Evolutionary conservation across 257 asterid genomes (phyloP), one percentile per base, ranked within the genome.

Genomic region (Linderniella brevidens): DNA sequence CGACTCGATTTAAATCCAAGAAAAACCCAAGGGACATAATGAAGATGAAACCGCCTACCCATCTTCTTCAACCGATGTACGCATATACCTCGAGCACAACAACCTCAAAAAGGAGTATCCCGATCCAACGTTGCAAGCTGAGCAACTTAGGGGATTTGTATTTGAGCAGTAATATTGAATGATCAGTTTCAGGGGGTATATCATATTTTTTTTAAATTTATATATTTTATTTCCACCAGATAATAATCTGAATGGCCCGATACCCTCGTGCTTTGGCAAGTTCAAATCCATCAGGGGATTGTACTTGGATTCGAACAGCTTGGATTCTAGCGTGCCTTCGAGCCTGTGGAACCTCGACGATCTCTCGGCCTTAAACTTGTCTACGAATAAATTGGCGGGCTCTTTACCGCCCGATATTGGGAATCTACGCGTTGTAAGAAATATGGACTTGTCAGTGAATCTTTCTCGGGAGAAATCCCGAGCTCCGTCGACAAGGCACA

Each of bases 261-360:
- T 79, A 41, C 86, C 86, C 16, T 56, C 54, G 13, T 79, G 86
- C 63, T 54, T 79, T 35, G 86, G 82, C 25, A 66, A 61, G 14
- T 35, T 76, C 17, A 61, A 63, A 13, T 56, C 71, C 36, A 17
- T 79, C 57, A 61, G 77, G 57, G 12, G 58, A 53, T 25, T 79
- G 39, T 64, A 47, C 50, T 53, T 75, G 35, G 68, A 73, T 36
- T 65, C 75, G 37, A 79, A 76, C 52, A 64, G 29, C 8, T 56
- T 79, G 18, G 61, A 54, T 9, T 62, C 68, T 8, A 49, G 20
- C 0, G 61, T 79, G 13, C 83, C 82, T 0, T 36, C 47, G 3
- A 68, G 41, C 41, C 49, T 79, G 8, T 67, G 77, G 79, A 52
- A 59, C 39, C 79, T 79, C 17, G 38, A 17, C 1, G 76, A 67